phyloP scores from a whole-genome alignment of 805 yeast genomes.

The Lachancea fermentati region DNA sequence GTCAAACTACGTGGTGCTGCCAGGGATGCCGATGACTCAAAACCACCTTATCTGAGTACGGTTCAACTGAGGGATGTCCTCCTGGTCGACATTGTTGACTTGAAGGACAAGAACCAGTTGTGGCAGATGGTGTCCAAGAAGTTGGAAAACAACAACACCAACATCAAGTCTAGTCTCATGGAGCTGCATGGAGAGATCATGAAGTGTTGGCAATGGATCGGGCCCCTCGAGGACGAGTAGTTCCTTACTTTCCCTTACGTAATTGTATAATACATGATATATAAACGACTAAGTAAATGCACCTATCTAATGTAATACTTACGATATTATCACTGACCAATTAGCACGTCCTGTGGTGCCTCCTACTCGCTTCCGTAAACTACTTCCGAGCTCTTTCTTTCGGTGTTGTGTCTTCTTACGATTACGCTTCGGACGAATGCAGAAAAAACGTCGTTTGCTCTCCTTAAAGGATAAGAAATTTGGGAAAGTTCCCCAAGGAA shows the following conservation, averaged over 20 bases:
- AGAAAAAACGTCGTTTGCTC: too few species aligned
- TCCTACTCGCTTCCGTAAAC: too few species aligned
- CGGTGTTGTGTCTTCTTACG: too few species aligned
- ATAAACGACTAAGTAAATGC: background rate
- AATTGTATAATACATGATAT: background rate
- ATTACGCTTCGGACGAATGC: too few species aligned
- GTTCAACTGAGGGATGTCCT: constrained; percentile 69
- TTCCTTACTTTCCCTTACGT: too few species aligned
- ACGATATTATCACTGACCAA: background rate
- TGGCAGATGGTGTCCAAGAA: constrained; percentile 55
- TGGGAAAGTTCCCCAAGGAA: too few species aligned
- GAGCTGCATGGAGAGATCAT: constrained; percentile 85
- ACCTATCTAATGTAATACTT: background rate
- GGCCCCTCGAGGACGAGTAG: constrained; percentile 30
- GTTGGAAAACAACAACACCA: constrained; percentile 57
- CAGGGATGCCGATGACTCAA: constrained; percentile 28
- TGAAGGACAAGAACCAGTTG: constrained; percentile 36
- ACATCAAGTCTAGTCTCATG: constrained; percentile 52
- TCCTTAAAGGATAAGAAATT: too few species aligned
- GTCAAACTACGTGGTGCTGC: constrained; percentile 46
- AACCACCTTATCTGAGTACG: constrained; percentile 50
- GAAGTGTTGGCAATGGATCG: constrained; percentile 85
- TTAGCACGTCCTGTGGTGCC: too few species aligned
- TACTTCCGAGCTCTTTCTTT: too few species aligned
- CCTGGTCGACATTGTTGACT: constrained; percentile 32